Base-by-base conservation (phyloP, 2,329 filamentous ascomycete species). In the Claviceps spartinae region DNA sequence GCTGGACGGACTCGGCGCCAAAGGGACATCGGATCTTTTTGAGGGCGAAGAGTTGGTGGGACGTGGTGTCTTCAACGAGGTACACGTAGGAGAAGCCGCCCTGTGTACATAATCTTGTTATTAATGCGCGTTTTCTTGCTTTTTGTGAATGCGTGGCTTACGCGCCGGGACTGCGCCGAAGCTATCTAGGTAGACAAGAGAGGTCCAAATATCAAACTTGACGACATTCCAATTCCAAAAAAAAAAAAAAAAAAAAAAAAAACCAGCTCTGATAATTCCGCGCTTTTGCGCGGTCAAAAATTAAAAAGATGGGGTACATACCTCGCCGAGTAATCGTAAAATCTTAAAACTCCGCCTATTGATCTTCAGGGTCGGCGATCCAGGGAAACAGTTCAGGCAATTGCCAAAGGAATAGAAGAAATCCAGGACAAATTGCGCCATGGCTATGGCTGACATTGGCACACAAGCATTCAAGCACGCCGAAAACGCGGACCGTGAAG, bases 21-120 rank as follows among this genome's bases (percentile, higher is more conserved):
- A 98, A 97, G 4, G 93, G 91, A 75, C 93, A 98, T 65, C 91
- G 85, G 68, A 98, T 98, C 78, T 98, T 98, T 71, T 98, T 98
- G 56, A 97, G 82, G 18, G 93, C 93, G 68, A 95, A 91, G 47
- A 95, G 79, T 61, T 91, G 82, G 54, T 87, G 86, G 50, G 82
- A 85, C 51, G 81, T 75, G 47, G 86, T 91, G 68, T 96, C 90
- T 75, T 97, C 87, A 54, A 98, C 93, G 54, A 98, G 86, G 72
- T 98, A 98, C 61, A 98, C 93, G 70, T 97, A 98, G 58, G 89
- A 95, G 75, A 98, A 98, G 63, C 93, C 93, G 65, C 93, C 93
- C 85, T 49, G n/a, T 38, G 3, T 11, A 34, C 3, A 34, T 34
- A 11, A 11, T 34, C 30, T 11, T 34, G 30, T 34, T 11, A 34